These are phyloP conservation scores for Helenozyma rhizophorensis DNA, from an alignment of 805 yeast genomes.

Conservation along the genomic window DNA sequence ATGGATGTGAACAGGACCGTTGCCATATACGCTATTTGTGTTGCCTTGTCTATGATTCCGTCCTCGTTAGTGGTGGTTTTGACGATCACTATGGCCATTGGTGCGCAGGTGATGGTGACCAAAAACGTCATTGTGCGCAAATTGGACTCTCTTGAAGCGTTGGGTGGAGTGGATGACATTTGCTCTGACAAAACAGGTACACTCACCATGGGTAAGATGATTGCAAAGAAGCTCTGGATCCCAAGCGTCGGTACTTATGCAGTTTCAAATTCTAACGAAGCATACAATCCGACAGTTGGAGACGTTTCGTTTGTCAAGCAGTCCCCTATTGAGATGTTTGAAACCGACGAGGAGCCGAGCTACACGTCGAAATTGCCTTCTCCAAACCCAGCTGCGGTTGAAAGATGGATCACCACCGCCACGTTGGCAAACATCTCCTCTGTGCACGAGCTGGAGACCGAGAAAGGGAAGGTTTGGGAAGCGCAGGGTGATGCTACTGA, in stretches of 20 bases:
- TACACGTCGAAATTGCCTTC: slow-evolving; percentile 28
- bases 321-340: slow-evolving; percentile 27
- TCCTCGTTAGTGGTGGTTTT: slow-evolving; percentile 35
- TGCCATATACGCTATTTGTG: slow-evolving; percentile 39
- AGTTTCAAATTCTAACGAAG: slow-evolving; percentile 30
- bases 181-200: slow-evolving; percentile 41
- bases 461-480: slow-evolving; percentile 32
- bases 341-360: slow-evolving; percentile 33
- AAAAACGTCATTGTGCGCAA: slow-evolving; percentile 35
- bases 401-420: slow-evolving; percentile 29
- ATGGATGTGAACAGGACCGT: slow-evolving; percentile 30
- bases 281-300: slow-evolving; percentile 38
- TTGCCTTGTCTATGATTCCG: slow-evolving; percentile 38
- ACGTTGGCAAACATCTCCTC: slow-evolving; percentile 39
- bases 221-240: slow-evolving; percentile 33
- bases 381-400: slow-evolving; percentile 14
- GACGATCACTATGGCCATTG: slow-evolving; percentile 39
- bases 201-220: slow-evolving; percentile 36
- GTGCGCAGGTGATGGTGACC: slow-evolving; percentile 34
- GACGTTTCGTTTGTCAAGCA: slow-evolving; percentile 28
- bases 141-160: slow-evolving; percentile 34
- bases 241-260: slow-evolving; percentile 31
- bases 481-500: slow-evolving; percentile 82
- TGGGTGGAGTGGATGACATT: slow-evolving; percentile 36
- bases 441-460: slow-evolving; percentile 23